Conservation (phyloP, 148 eudicot genomes). For the Rhododendron kiyosumense region DNA sequence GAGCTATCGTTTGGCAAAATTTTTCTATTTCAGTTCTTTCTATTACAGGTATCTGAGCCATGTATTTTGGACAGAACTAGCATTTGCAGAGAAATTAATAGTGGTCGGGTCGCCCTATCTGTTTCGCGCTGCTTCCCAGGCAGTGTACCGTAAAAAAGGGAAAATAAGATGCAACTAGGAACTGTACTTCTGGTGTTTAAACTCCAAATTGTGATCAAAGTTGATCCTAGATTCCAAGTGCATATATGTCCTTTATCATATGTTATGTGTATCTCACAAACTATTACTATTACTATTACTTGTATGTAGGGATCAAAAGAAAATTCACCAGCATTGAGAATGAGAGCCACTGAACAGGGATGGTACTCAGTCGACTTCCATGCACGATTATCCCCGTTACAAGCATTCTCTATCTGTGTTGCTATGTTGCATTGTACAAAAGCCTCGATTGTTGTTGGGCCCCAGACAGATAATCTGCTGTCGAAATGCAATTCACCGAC, state of each 20-base stretch:
- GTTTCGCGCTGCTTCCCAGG: neutral
- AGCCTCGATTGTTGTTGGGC: slow-evolving; percentile 38
- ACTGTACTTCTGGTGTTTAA: neutral
- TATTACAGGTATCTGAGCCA: neutral
- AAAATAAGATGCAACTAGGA: neutral
- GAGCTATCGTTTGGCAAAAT: neutral
- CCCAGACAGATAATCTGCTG: slow-evolving; percentile 39
- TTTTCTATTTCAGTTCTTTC: neutral
- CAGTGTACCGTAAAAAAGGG: neutral
- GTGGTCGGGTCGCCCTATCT: neutral
- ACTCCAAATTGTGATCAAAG: neutral
- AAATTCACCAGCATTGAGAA: slow-evolving; percentile 45
- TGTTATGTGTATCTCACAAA: neutral
- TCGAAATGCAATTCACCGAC: slow-evolving; percentile 48
- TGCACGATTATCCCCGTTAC: slow-evolving; percentile 68
- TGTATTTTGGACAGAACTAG: neutral
- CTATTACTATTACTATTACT: neutral
- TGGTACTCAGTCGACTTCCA: slow-evolving; percentile 69
- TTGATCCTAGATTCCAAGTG: neutral
- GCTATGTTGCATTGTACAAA: slow-evolving; percentile 69
- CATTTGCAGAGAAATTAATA: neutral
- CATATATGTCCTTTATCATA: neutral
- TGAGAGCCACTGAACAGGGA: slow-evolving; percentile 45
- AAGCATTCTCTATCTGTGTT: slow-evolving; percentile 78
- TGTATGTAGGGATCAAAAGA: slow-evolving; percentile 60